These are phyloP conservation scores for Orbilia quercus DNA, from an alignment of 2,329 filamentous ascomycete species.

Conservation along the genomic window DNA sequence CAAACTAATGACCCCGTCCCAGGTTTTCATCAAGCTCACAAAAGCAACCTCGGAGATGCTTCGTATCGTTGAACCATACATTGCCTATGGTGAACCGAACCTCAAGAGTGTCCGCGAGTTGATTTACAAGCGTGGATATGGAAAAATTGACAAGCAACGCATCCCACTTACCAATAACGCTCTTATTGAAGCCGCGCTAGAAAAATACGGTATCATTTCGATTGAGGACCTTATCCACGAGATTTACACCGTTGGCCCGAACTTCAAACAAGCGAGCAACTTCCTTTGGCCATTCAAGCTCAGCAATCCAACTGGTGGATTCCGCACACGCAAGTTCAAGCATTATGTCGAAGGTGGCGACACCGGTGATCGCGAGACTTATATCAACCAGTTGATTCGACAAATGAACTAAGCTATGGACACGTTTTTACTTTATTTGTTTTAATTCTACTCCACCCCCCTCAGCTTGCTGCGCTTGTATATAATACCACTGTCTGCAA, in stretches of 20 bases:
- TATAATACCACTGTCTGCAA: background rate
- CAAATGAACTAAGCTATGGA: constrained; percentile 88
- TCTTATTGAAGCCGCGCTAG: constrained; percentile 95
- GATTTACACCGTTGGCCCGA: constrained; percentile 97
- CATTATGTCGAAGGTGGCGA: constrained; percentile 99
- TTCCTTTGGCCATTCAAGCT: constrained; percentile 99
- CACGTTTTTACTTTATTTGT: background rate
- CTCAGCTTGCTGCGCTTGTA: background rate
- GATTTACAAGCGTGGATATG: constrained; percentile 99
- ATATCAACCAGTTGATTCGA: constrained; percentile 94
- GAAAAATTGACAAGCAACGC: constrained; percentile 98
- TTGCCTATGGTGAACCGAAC: constrained; percentile 99
- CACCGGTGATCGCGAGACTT: constrained; percentile 96
- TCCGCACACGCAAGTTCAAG: constrained; percentile 97
- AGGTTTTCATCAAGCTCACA: constrained; percentile 90
- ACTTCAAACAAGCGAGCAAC: constrained; percentile 99
- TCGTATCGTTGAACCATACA: constrained; percentile 98
- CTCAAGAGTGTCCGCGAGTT: constrained; percentile 99
- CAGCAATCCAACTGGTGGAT: constrained; percentile 96
- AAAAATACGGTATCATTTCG: constrained; percentile 98
- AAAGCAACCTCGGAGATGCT: constrained; percentile 98
- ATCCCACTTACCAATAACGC: constrained; percentile 96
- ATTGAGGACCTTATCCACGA: constrained; percentile 99
- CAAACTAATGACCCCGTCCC: background rate
- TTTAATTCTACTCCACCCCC: constrained; percentile 16